These are phyloP conservation scores for Ascochyta lentis DNA, from an alignment of 2,329 filamentous ascomycete genomes.

Conservation along the genomic window DNA sequence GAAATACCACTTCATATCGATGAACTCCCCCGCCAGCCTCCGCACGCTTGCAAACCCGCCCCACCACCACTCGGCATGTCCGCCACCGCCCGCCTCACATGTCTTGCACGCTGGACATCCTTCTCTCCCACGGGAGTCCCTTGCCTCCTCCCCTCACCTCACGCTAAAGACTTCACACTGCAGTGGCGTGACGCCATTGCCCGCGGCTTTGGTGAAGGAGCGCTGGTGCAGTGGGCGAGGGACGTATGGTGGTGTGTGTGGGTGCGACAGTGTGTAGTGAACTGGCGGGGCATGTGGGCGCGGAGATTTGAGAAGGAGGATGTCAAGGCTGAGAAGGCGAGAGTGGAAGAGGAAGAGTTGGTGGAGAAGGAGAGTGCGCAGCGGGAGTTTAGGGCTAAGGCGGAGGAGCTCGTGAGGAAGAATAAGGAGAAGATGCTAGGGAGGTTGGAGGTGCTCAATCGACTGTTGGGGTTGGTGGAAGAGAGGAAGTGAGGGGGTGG, in stretches of 20 bases:
- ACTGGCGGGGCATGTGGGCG: constrained; percentile 36
- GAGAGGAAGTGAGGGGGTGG: not conserved
- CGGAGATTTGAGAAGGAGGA: constrained; percentile 32
- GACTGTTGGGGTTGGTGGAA: constrained; percentile 3
- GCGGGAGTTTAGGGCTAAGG: not conserved
- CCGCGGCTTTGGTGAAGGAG: constrained; percentile 20
- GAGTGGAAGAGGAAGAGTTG: not conserved
- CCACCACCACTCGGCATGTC: constrained; percentile 32
- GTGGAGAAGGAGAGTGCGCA: not conserved
- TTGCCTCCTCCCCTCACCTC: constrained; percentile 21
- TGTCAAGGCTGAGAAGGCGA: constrained; percentile 4
- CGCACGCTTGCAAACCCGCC: constrained; percentile 12
- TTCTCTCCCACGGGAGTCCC: constrained; percentile 26
- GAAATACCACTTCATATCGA: constrained; percentile 19
- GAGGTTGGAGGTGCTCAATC: constrained; percentile 15
- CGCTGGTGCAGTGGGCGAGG: constrained; percentile 24
- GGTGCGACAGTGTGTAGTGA: constrained; percentile 29
- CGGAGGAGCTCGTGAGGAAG: constrained; percentile 4
- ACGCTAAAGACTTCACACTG: constrained; percentile 32
- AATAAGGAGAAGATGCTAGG: constrained; percentile 9
- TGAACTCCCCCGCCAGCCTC: constrained; percentile 21
- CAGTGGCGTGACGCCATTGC: constrained; percentile 25
- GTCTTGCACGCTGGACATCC: constrained; percentile 37
- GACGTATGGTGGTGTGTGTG: constrained; percentile 37
- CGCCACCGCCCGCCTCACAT: constrained; percentile 27